A percentile compares a stretch with the other conserved stretches of the same genome.
These are phyloP conservation scores for Cicer cuneatum DNA, from an alignment of 306 rosid species.

Conservation along the genomic window DNA sequence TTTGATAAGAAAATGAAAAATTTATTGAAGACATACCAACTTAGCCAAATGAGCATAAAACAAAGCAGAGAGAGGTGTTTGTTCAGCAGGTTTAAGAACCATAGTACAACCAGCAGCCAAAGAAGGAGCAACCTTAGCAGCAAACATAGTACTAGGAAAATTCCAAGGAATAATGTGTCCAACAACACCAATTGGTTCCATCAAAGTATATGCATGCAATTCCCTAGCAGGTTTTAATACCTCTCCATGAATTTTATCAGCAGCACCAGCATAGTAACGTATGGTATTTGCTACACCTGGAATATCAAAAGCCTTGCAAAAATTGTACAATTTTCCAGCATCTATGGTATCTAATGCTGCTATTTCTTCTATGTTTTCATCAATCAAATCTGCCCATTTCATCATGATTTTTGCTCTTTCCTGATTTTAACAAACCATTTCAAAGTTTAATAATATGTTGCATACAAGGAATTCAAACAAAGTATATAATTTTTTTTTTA, in stretches of 20 bases:
- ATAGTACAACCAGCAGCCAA: slow-evolving; percentile 93
- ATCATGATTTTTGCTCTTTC: slow-evolving; percentile 64
- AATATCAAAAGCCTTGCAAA: slow-evolving; percentile 57
- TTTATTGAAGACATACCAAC: slow-evolving; percentile 46
- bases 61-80: slow-evolving; percentile 85
- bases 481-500: neutral
- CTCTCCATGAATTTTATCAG: slow-evolving; percentile 85
- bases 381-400: slow-evolving; percentile 75
- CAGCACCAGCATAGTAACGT: slow-evolving; percentile 90
- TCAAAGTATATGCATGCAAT: slow-evolving; percentile 71
- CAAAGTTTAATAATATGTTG: neutral
- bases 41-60: slow-evolving; percentile 81
- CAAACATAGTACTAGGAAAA: slow-evolving; percentile 64
- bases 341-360: slow-evolving; percentile 77
- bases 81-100: slow-evolving; percentile 89
- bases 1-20: too few species aligned
- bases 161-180: slow-evolving; percentile 97
- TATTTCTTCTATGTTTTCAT: slow-evolving; percentile 63
- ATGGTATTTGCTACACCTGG: slow-evolving; percentile 52
- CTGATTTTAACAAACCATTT: slow-evolving; percentile 46
- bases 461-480: neutral
- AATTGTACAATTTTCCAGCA: slow-evolving; percentile 61
- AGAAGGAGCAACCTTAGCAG: slow-evolving; percentile 67
- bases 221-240: slow-evolving; percentile 60
- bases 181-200: slow-evolving; percentile 84